Percentiles rank a stretch among this genome's conserved stretches.
Evolutionary conservation across 1,284 basidiomycete species (phyloP).

Genomic region (Spongiforma sp.): DNA sequence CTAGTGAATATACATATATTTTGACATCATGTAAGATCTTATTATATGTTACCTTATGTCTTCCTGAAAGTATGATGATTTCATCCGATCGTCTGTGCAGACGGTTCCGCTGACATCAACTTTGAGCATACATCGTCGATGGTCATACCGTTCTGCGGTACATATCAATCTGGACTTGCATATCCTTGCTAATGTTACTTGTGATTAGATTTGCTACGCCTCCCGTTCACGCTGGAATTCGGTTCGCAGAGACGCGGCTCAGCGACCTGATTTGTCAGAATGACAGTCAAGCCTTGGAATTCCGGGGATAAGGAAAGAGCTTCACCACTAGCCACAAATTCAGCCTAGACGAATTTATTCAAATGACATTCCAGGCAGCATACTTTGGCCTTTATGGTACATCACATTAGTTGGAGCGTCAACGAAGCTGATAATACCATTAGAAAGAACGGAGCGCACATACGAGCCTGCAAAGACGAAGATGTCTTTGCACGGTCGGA

Average conservation of each 20-base stretch:
- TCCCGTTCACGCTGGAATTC: constrained; percentile 84
- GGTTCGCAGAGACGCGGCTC: constrained; percentile 93
- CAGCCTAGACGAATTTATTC: constrained; percentile 93
- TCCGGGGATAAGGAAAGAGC: constrained; percentile 81
- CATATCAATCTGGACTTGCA: constrained; percentile 1
- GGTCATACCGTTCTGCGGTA: constrained; percentile 92
- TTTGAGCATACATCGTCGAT: constrained; percentile 98
- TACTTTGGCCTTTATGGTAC: constrained; percentile 92
- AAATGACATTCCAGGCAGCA: constrained; percentile 97
- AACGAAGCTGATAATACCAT: neutral
- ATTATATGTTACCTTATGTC: no score
- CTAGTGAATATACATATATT: no score
- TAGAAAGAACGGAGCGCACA: constrained; percentile 89
- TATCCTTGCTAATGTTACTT: neutral
- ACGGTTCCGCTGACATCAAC: constrained; percentile 96
- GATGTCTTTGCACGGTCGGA: constrained; percentile 91
- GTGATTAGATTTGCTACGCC: constrained; percentile 69
- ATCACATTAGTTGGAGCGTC: constrained; percentile 22
- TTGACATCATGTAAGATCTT: no score
- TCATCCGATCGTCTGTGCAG: constrained; percentile 92
- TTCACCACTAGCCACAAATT: constrained; percentile 93
- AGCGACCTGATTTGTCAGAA: constrained; percentile 98
- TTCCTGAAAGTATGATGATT: no score
- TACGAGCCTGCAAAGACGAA: constrained; percentile 99
- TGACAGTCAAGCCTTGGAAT: constrained; percentile 91